phyloP scores from a whole-genome alignment of 495 filamentous ascomycete genomes.

The Tuber melanosporum region DNA sequence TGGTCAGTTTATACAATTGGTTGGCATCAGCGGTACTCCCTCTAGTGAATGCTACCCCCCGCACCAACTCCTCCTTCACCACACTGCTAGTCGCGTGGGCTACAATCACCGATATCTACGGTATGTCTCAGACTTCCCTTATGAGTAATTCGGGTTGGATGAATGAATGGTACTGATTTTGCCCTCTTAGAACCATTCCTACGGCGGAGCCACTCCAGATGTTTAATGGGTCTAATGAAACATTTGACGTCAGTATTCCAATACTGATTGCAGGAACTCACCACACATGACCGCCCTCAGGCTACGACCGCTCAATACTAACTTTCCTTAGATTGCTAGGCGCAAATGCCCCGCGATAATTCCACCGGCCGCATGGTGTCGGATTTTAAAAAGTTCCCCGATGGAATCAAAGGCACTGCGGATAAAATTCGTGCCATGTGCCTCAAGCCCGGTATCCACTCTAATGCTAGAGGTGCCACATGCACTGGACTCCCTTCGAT shows the following conservation, averaged over 20 bases:
- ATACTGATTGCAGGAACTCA: no score
- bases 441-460: conserved; percentile 62
- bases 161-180: no score
- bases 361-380: conserved; percentile 49
- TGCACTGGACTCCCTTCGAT: conserved; percentile 57
- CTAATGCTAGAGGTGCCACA: conserved; percentile 54
- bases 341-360: conserved; percentile 48
- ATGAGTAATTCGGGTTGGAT: conserved; percentile 18
- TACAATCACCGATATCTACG: conserved; percentile 51
- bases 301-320: background rate
- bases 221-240: conserved; percentile 19
- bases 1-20: conserved; percentile 53
- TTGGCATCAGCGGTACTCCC: conserved; percentile 40
- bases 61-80: conserved; percentile 28
- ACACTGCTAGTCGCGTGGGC: conserved; percentile 46
- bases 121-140: conserved; percentile 46
- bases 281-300: background rate
- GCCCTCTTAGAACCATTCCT: conserved; percentile 53
- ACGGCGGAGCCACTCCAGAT: conserved; percentile 43
- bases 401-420: conserved; percentile 55
- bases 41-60: conserved; percentile 44
- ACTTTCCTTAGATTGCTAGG: conserved; percentile 58
- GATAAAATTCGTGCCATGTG: conserved; percentile 56
- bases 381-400: conserved; percentile 54
- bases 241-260: background rate